Percentiles rank a stretch among this genome's conserved stretches.
Conservation (phyloP, 2,329 filamentous ascomycete genomes). For the Whalleya microplaca region DNA sequence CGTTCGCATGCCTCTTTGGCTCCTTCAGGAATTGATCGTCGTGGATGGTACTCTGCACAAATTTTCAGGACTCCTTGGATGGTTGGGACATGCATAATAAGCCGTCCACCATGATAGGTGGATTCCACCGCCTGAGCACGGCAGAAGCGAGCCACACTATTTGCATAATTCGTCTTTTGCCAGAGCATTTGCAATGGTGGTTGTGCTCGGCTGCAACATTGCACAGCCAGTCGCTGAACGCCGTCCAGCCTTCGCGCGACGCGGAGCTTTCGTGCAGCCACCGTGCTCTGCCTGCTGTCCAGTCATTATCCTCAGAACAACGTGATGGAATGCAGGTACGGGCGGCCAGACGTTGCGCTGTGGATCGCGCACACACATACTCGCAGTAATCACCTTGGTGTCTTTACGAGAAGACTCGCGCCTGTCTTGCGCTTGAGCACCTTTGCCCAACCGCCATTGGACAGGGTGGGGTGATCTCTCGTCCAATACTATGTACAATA, state of each 20-base stretch:
- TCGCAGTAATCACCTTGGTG: slow-evolving; percentile 4
- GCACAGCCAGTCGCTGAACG: slow-evolving; percentile 37
- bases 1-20: slow-evolving; percentile 10
- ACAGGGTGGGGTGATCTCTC: not conserved
- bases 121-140: slow-evolving; percentile 32
- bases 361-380: slow-evolving; percentile 12
- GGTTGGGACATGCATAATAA: slow-evolving; percentile 29
- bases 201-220: slow-evolving; percentile 37
- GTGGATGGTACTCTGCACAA: slow-evolving; percentile 26
- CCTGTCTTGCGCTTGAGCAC: slow-evolving; percentile 13
- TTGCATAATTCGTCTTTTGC: slow-evolving; percentile 35
- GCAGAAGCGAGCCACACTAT: slow-evolving; percentile 34
- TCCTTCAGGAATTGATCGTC: slow-evolving; percentile 24
- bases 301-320: slow-evolving; percentile 18
- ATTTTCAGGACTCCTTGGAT: slow-evolving; percentile 23
- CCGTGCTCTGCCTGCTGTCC: slow-evolving; percentile 28
- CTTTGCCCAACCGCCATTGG: slow-evolving; percentile 16
- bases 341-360: slow-evolving; percentile 24
- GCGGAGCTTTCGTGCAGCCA: slow-evolving; percentile 29
- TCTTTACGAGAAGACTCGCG: slow-evolving; percentile 26
- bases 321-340: slow-evolving; percentile 34
- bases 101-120: slow-evolving; percentile 33
- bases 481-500: not conserved
- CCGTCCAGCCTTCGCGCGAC: slow-evolving; percentile 32
- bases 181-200: slow-evolving; percentile 22